Conservation (phyloP, 495 filamentous ascomycete species). For the Clavariopsis aquatica region DNA sequence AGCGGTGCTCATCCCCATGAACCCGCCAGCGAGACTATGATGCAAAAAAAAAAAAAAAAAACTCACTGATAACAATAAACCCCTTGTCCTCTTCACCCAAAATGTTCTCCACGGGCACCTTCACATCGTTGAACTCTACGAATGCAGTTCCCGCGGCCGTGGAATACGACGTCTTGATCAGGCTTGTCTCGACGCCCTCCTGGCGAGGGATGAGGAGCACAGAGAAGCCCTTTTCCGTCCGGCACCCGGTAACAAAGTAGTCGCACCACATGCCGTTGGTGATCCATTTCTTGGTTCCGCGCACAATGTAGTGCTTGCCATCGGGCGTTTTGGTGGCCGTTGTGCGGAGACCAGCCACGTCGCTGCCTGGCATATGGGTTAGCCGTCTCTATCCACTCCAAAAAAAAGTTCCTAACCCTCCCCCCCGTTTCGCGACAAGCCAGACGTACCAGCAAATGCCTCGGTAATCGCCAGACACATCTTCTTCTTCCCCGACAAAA, state of each 20-base stretch:
- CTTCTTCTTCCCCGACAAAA: slow-evolving; percentile 80
- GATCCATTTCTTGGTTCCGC: slow-evolving; percentile 93
- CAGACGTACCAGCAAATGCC: slow-evolving; percentile 65
- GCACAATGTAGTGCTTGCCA: slow-evolving; percentile 82
- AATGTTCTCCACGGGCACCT: slow-evolving; percentile 77
- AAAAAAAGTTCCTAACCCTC: too few species aligned
- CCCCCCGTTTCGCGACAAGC: too few species aligned
- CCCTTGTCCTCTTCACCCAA: slow-evolving; percentile 85
- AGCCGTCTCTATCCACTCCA: slow-evolving; percentile 36
- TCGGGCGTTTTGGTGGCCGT: slow-evolving; percentile 80
- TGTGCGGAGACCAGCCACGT: slow-evolving; percentile 80
- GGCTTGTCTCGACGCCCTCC: slow-evolving; percentile 69
- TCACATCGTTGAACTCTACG: slow-evolving; percentile 83
- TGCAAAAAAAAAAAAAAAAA: too few species aligned
- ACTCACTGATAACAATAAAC: slow-evolving; percentile 71
- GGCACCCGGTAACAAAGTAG: slow-evolving; percentile 82
- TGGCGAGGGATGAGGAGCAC: slow-evolving; percentile 74
- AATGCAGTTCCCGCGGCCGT: slow-evolving; percentile 76
- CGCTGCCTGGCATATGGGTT: slow-evolving; percentile 53
- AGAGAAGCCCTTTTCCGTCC: slow-evolving; percentile 78
- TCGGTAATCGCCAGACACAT: slow-evolving; percentile 87
- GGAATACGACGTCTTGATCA: slow-evolving; percentile 87
- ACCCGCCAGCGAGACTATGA: too few species aligned
- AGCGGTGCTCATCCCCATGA: too few species aligned
- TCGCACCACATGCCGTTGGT: slow-evolving; percentile 84